Evolutionary conservation across 2,329 filamentous ascomycete species (phyloP).

Genomic region (Clonostachys solani): DNA sequence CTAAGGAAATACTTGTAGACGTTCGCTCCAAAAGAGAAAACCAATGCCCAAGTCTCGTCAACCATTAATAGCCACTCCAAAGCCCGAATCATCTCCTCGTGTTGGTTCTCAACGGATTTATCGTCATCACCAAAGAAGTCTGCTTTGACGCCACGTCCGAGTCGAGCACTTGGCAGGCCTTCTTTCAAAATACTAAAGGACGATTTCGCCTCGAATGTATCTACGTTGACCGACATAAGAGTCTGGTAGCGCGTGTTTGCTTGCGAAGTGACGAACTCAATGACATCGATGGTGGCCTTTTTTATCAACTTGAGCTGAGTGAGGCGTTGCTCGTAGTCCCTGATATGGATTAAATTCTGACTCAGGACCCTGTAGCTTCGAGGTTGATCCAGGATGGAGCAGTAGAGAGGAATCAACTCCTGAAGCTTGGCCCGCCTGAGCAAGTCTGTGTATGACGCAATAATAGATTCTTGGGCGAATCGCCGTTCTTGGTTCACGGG

Average conservation of each 20-base stretch:
- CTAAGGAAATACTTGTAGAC: slow-evolving; percentile 82
- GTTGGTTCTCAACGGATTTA: slow-evolving; percentile 50
- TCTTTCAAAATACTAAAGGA: slow-evolving; percentile 44
- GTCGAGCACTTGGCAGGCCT: slow-evolving; percentile 18
- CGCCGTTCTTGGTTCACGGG: slow-evolving; percentile 13
- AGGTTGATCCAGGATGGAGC: slow-evolving; percentile 65
- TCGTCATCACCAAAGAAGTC: slow-evolving; percentile 67
- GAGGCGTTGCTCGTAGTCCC: slow-evolving; percentile 59
- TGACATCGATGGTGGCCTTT: slow-evolving; percentile 67
- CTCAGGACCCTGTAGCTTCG: slow-evolving; percentile 69
- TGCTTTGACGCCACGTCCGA: slow-evolving; percentile 61
- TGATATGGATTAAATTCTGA: slow-evolving; percentile 71
- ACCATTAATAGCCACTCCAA: slow-evolving; percentile 83
- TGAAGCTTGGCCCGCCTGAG: slow-evolving; percentile 69
- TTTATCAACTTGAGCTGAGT: slow-evolving; percentile 71
- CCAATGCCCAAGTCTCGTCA: slow-evolving; percentile 65
- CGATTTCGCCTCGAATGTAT: slow-evolving; percentile 31
- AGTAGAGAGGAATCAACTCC: slow-evolving; percentile 83
- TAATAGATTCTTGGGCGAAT: slow-evolving; percentile 65
- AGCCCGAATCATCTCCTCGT: slow-evolving; percentile 69
- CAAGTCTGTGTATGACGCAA: slow-evolving; percentile 78
- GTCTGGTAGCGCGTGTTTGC: slow-evolving; percentile 46
- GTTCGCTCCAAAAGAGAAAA: slow-evolving; percentile 63
- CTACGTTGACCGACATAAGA: slow-evolving; percentile 23
- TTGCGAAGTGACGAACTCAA: slow-evolving; percentile 70